Evolutionary conservation across 441 rosid genomes (phyloP).

Genomic region (Jatropha multifida): DNA sequence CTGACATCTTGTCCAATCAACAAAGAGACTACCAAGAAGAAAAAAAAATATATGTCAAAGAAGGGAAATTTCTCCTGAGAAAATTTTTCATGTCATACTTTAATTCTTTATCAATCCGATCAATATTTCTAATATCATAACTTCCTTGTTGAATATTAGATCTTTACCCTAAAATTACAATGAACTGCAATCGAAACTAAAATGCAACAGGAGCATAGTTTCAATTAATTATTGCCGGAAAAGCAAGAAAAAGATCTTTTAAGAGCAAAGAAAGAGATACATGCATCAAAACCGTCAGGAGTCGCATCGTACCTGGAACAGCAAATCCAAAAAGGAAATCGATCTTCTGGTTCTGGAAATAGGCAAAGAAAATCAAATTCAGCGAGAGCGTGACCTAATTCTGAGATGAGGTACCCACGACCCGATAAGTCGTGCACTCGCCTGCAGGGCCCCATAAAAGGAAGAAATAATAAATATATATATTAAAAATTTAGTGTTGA

Average conservation of each 20-base stretch:
- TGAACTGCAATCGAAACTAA: background rate
- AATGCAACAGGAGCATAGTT: background rate
- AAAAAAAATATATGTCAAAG: background rate
- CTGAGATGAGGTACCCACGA: background rate
- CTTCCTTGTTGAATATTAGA: background rate
- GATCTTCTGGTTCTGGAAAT: background rate
- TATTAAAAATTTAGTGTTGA: too few relatives aligned
- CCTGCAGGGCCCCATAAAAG: background rate
- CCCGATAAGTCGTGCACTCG: background rate
- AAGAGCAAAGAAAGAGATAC: background rate
- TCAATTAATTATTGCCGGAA: background rate
- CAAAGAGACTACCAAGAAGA: background rate
- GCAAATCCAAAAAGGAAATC: background rate
- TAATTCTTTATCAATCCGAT: background rate
- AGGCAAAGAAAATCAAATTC: background rate
- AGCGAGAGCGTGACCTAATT: background rate
- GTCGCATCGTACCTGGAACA: background rate
- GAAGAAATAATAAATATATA: too few relatives aligned
- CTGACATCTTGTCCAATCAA: slow-evolving; percentile 50
- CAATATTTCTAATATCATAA: background rate
- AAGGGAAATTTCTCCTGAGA: background rate
- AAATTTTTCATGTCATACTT: too few relatives aligned
- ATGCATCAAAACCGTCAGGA: background rate
- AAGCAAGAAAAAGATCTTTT: background rate
- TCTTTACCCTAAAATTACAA: background rate